Conservation (phyloP, 352 stramenopile species). For the Sclerospora graminicola region DNA sequence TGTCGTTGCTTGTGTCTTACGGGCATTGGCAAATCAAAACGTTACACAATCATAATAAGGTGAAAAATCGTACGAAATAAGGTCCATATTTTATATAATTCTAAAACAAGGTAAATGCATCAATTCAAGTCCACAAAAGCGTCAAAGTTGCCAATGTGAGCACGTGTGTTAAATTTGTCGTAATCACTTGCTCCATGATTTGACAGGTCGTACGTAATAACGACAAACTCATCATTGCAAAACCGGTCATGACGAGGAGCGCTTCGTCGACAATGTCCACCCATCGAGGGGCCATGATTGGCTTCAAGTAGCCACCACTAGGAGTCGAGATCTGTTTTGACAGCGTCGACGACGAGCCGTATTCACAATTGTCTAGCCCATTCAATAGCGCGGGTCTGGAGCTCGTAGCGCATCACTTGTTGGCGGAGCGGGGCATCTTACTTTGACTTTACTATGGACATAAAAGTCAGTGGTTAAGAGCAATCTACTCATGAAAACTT, state of each 20-base stretch:
- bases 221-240: slow-evolving; percentile 34
- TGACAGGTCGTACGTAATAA: slow-evolving; percentile 47
- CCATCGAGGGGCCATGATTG: too few relatives aligned
- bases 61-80: too few relatives aligned
- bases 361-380: too few relatives aligned
- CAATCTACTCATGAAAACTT: slow-evolving; percentile 4
- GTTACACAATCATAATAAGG: too few relatives aligned
- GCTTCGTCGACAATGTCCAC: slow-evolving; percentile 45
- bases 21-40: too few relatives aligned
- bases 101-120: too few relatives aligned
- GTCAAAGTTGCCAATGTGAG: slow-evolving; percentile 26
- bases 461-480: slow-evolving; percentile 25
- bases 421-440: slow-evolving; percentile 63
- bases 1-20: too few relatives aligned
- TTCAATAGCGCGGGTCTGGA: slow-evolving; percentile 46
- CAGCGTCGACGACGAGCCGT: too few relatives aligned
- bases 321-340: too few relatives aligned
- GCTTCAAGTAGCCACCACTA: too few relatives aligned
- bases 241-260: slow-evolving; percentile 35
- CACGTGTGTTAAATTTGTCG: slow-evolving; percentile 22
- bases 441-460: too few relatives aligned
- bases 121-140: slow-evolving; percentile 33
- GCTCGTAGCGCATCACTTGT: slow-evolving; percentile 72
- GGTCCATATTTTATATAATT: too few relatives aligned
- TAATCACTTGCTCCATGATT: slow-evolving; percentile 33